A percentile compares a stretch with the other conserved stretches of the same genome.
Evolutionary conservation across 1,139 yeast species (phyloP).

Genomic region (Pichia sp.): DNA sequence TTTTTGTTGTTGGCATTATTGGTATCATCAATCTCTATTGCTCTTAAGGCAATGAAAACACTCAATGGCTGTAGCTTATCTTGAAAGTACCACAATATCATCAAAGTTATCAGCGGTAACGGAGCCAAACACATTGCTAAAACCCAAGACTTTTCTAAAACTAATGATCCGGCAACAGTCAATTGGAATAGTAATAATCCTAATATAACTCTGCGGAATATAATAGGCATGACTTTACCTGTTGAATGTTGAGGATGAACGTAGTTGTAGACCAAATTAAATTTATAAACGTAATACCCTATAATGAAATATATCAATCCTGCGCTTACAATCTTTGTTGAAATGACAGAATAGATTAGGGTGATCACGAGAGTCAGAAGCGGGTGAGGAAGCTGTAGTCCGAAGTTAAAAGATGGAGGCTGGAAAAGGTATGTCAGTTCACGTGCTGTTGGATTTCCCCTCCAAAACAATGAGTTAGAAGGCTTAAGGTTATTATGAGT

Average conservation of each 20-base stretch:
- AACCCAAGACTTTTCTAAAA: constrained; percentile 70
- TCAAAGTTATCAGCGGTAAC: constrained; percentile 62
- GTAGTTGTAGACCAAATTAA: constrained; percentile 72
- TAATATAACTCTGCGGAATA: constrained; percentile 65
- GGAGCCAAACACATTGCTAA: constrained; percentile 72
- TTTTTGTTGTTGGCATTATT: not conserved
- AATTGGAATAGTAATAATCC: constrained; percentile 76
- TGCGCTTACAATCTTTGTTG: constrained; percentile 68
- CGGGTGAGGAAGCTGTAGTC: constrained; percentile 78
- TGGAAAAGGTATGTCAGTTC: constrained; percentile 58
- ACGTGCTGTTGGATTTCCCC: constrained; percentile 42
- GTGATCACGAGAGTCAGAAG: constrained; percentile 70
- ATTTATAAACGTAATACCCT: constrained; percentile 77
- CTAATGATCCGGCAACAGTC: constrained; percentile 88
- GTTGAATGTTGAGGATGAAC: constrained; percentile 89
- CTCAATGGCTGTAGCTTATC: constrained; percentile 76
- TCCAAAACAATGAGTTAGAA: not conserved
- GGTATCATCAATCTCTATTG: constrained; percentile 36
- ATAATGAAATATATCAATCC: constrained; percentile 69
- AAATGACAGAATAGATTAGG: constrained; percentile 70
- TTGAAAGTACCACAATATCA: constrained; percentile 76
- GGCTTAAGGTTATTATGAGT: constrained; percentile 36
- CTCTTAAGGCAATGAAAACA: constrained; percentile 78
- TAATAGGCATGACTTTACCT: constrained; percentile 83
- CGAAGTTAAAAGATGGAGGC: constrained; percentile 79